phyloP scores from a whole-genome alignment of 257 asterid genomes.

The Solanum chmielewskii region DNA sequence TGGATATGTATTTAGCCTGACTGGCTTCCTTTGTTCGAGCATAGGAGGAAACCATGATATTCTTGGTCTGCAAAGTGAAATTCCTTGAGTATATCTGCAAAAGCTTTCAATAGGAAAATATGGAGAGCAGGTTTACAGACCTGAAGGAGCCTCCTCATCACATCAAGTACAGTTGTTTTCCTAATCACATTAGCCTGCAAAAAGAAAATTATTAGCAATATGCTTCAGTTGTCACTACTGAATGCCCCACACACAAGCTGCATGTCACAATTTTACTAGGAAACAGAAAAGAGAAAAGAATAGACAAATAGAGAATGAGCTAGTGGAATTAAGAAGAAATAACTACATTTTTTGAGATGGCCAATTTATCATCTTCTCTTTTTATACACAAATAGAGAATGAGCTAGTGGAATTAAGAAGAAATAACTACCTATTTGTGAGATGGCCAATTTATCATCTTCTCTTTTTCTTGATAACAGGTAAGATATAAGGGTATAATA shows the following conservation, averaged over 20 bases:
- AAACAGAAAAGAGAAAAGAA: neutral
- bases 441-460: neutral
- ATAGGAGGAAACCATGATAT: conserved; percentile 92
- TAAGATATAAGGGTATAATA: neutral
- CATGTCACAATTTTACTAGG: neutral
- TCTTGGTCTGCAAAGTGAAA: conserved; percentile 64
- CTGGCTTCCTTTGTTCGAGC: conserved; percentile 96
- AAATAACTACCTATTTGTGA: neutral
- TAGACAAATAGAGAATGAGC: neutral
- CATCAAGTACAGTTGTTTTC: conserved; percentile 96
- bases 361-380: neutral
- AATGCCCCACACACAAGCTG: neutral
- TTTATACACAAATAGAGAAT: neutral
- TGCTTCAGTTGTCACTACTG: neutral
- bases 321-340: neutral
- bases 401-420: neutral
- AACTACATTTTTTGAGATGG: neutral
- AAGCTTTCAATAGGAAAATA: conserved; percentile 1
- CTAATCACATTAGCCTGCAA: conserved; percentile 94
- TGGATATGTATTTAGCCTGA: conserved; percentile 93
- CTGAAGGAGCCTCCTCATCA: conserved; percentile 99
- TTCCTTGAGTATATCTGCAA: conserved; percentile 4
- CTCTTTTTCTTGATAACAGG: neutral
- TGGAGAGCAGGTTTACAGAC: conserved; percentile 23
- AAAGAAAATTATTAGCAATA: conserved; percentile 12